phyloP scores from a whole-genome alignment of 2,329 filamentous ascomycete species.

The Aspergillus pseudoglaucus region DNA sequence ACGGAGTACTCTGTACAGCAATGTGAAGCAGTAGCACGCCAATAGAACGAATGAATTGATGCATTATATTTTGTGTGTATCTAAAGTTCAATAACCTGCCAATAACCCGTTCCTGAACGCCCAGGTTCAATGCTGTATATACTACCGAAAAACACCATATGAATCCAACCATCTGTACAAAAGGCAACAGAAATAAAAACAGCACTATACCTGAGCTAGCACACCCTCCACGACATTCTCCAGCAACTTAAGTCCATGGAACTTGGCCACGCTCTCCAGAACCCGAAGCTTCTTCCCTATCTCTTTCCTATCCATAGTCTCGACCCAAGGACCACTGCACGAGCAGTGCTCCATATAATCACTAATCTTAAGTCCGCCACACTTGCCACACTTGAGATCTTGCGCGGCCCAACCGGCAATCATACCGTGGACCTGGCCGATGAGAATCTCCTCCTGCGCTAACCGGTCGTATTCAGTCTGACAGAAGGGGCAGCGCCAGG shows the following conservation, averaged over 20 bases:
- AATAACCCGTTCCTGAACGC: neutral
- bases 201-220: slow-evolving; percentile 36
- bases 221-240: slow-evolving; percentile 65
- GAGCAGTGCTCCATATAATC: slow-evolving; percentile 97
- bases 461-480: slow-evolving; percentile 69
- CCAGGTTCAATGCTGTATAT: slow-evolving; percentile 4
- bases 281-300: slow-evolving; percentile 61
- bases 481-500: slow-evolving; percentile 75
- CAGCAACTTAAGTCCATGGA: slow-evolving; percentile 77
- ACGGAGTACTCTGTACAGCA: too few relatives aligned
- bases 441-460: slow-evolving; percentile 73
- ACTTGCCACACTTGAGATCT: slow-evolving; percentile 80
- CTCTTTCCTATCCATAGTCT: slow-evolving; percentile 61
- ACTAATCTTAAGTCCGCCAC: slow-evolving; percentile 62
- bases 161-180: slow-evolving; percentile 6
- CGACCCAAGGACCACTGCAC: slow-evolving; percentile 80
- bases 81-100: too few relatives aligned
- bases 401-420: slow-evolving; percentile 79
- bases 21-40: too few relatives aligned
- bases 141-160: slow-evolving; percentile 5
- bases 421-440: slow-evolving; percentile 67
- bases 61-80: too few relatives aligned
- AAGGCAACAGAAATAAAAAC: slow-evolving; percentile 1
- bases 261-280: slow-evolving; percentile 66
- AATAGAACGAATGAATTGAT: too few relatives aligned